phyloP scores from a whole-genome alignment of 108 stramenopile species.

The Pseudonitzschia pungens region DNA sequence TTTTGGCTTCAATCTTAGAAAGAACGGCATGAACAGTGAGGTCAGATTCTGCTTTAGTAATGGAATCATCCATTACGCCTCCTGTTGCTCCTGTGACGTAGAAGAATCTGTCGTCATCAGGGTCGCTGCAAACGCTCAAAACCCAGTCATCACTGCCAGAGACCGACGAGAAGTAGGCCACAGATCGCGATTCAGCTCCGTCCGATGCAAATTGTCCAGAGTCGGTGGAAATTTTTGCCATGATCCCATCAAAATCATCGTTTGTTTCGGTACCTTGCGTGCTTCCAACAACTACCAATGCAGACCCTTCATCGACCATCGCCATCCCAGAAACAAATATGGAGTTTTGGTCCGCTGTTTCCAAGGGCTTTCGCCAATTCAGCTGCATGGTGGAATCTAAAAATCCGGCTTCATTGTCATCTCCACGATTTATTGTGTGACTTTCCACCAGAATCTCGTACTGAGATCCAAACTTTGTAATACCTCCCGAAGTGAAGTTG shows the following conservation, averaged over 20 bases:
- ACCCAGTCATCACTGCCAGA: slow-evolving; percentile 33
- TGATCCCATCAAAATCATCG: slow-evolving; percentile 35
- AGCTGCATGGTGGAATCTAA: slow-evolving; percentile 9
- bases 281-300: slow-evolving; percentile 34
- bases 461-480: slow-evolving; percentile 32
- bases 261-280: slow-evolving; percentile 4
- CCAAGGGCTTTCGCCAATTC: slow-evolving; percentile 36
- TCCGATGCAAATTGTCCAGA: slow-evolving; percentile 16
- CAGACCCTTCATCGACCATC: neutral
- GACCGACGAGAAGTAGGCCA: slow-evolving; percentile 35
- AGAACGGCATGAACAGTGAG: slow-evolving; percentile 34
- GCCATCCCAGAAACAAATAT: slow-evolving; percentile 35
- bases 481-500: slow-evolving; percentile 37
- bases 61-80: slow-evolving; percentile 23
- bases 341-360: slow-evolving; percentile 26
- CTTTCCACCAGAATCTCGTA: slow-evolving; percentile 32
- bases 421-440: slow-evolving; percentile 9
- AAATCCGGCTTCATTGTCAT: neutral
- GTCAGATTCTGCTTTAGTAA: neutral
- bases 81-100: slow-evolving; percentile 37
- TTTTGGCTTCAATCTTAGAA: slow-evolving; percentile 35
- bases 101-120: slow-evolving; percentile 11
- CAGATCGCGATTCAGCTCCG: slow-evolving; percentile 8
- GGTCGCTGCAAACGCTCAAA: slow-evolving; percentile 24
- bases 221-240: slow-evolving; percentile 25